Conservation (phyloP, 2,329 filamentous ascomycete genomes). For the Aspergillus alliaceus region DNA sequence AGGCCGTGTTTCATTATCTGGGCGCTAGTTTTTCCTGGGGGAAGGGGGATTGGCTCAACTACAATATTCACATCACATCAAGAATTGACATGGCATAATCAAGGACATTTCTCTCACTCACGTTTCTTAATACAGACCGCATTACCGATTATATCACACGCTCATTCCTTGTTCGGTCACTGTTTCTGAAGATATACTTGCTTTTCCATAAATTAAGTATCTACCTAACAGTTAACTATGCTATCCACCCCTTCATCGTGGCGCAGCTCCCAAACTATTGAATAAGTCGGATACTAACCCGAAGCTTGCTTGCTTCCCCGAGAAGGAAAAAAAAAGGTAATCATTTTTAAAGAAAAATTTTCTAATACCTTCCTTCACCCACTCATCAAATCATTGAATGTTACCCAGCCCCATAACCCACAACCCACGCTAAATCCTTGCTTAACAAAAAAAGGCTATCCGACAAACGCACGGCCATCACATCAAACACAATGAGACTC, state of each 20-base stretch:
- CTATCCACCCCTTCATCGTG: no score
- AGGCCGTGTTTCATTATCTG: neutral
- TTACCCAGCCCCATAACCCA: no score
- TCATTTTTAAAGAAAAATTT: no score
- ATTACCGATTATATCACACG: no score
- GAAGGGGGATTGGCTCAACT: neutral
- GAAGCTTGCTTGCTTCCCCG: neutral
- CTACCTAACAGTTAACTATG: no score
- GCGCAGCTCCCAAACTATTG: neutral
- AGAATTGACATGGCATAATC: neutral
- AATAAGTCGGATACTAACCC: neutral
- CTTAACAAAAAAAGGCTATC: neutral
- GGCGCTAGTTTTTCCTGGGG: neutral
- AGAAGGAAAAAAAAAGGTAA: neutral
- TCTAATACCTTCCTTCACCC: no score
- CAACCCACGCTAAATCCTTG: neutral
- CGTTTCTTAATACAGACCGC: no score
- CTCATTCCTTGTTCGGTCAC: neutral
- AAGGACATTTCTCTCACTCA: neutral
- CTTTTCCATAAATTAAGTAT: no score
- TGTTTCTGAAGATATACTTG: no score
- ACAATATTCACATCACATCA: neutral
- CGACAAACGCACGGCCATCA: no score
- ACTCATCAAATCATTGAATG: no score
- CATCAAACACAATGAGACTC: no score